phyloP scores from a whole-genome alignment of 148 eudicot species.

The Chenopodium quinoa region DNA sequence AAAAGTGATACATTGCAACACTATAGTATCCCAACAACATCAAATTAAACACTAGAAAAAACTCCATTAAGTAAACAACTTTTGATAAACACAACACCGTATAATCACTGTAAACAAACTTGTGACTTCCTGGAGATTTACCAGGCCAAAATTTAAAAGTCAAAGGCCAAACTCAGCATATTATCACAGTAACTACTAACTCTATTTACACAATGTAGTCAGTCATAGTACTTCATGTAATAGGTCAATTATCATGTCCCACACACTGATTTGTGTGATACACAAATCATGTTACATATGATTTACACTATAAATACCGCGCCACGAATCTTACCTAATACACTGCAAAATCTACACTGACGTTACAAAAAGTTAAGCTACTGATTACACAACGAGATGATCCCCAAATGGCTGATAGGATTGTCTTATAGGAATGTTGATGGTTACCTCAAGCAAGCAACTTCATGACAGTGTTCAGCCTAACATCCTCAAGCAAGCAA shows the following conservation, averaged over 20 bases:
- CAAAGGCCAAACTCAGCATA: background rate
- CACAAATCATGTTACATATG: background rate
- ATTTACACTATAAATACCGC: background rate
- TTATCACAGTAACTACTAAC: background rate
- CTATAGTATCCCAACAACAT: no score
- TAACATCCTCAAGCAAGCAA: background rate
- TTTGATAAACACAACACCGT: background rate
- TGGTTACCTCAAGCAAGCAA: no score
- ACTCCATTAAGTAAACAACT: no score
- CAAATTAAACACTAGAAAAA: no score
- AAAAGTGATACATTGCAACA: no score
- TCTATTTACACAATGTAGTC: background rate
- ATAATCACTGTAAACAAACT: background rate
- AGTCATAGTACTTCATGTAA: background rate
- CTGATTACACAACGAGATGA: background rate
- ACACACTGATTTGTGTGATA: background rate
- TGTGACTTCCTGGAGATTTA: no score
- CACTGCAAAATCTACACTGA: no score
- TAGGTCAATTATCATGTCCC: no score
- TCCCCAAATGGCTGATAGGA: background rate
- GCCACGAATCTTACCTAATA: background rate
- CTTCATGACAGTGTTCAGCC: no score
- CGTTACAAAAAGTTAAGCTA: background rate
- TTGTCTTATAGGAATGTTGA: background rate
- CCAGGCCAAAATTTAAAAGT: no score